Evolutionary conservation across 495 filamentous ascomycete genomes (phyloP).

Genomic region (Penicillium riverlandense): DNA sequence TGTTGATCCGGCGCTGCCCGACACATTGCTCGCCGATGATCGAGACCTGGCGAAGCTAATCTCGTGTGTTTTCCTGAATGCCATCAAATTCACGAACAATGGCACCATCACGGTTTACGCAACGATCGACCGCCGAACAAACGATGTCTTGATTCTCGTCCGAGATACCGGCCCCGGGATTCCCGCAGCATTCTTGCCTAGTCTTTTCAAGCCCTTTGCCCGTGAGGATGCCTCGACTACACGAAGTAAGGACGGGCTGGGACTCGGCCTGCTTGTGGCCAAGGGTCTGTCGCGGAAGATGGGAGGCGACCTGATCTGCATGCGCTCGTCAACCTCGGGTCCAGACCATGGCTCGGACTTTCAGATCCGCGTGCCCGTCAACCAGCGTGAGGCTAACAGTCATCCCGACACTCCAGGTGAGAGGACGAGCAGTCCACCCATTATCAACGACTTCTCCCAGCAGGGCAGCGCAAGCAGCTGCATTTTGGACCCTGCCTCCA

Average conservation of each 20-base stretch:
- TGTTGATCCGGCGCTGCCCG: constrained; percentile 58
- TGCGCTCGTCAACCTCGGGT: constrained; percentile 61
- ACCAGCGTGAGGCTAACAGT: constrained; percentile 36
- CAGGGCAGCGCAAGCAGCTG: constrained; percentile 18
- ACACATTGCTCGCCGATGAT: constrained; percentile 61
- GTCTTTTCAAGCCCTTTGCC: constrained; percentile 70
- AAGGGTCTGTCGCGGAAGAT: constrained; percentile 71
- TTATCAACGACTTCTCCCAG: constrained; percentile 14
- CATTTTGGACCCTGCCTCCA: constrained; percentile 12
- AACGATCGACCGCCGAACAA: constrained; percentile 38
- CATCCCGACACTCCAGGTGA: constrained; percentile 33
- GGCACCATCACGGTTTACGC: constrained; percentile 58
- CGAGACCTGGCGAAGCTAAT: constrained; percentile 67
- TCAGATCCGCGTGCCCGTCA: constrained; percentile 61
- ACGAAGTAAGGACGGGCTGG: constrained; percentile 64
- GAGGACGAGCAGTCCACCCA: constrained; percentile 20
- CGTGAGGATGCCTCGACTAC: constrained; percentile 68
- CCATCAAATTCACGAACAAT: constrained; percentile 71
- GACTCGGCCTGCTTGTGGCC: constrained; percentile 67
- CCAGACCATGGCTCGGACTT: constrained; percentile 67
- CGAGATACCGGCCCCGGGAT: constrained; percentile 70
- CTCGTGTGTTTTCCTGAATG: constrained; percentile 69
- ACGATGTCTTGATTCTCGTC: constrained; percentile 55
- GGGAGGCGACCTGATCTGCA: constrained; percentile 64
- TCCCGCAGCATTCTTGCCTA: constrained; percentile 58